These are phyloP conservation scores for Oidiodendron maius DNA, from an alignment of 495 filamentous ascomycete genomes.

Conservation along the genomic window DNA sequence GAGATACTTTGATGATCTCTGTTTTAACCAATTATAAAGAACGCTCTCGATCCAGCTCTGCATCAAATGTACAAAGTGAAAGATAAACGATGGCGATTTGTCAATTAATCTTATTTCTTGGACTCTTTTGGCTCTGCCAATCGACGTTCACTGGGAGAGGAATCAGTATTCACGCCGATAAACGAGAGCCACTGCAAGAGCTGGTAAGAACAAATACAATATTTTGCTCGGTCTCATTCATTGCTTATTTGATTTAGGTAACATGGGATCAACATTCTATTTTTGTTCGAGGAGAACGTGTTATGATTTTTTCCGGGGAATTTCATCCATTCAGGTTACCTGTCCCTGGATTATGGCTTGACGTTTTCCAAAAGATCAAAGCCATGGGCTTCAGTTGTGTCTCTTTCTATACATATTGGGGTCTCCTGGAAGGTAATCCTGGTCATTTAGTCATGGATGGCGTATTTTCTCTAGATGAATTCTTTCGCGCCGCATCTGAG, in stretches of 20 bases:
- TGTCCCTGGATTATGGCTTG: constrained; percentile 30
- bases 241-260: too few species aligned
- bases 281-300: background rate
- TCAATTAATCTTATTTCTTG: background rate
- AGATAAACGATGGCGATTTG: background rate
- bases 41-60: too few species aligned
- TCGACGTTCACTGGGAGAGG: background rate
- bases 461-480: constrained; percentile 57
- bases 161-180: background rate
- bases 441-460: constrained; percentile 63
- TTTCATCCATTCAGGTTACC: background rate
- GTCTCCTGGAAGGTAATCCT: constrained; percentile 62
- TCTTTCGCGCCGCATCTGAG: constrained; percentile 62
- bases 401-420: constrained; percentile 75
- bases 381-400: constrained; percentile 66
- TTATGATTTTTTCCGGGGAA: background rate
- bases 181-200: background rate
- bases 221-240: background rate
- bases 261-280: background rate
- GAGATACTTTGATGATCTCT: too few species aligned
- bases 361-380: constrained; percentile 72
- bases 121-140: background rate
- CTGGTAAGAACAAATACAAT: background rate
- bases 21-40: too few species aligned
- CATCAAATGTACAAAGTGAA: too few species aligned